Conservation (phyloP, 371 early-diverging fungal species). For the Syncephalastrum monosporum region DNA sequence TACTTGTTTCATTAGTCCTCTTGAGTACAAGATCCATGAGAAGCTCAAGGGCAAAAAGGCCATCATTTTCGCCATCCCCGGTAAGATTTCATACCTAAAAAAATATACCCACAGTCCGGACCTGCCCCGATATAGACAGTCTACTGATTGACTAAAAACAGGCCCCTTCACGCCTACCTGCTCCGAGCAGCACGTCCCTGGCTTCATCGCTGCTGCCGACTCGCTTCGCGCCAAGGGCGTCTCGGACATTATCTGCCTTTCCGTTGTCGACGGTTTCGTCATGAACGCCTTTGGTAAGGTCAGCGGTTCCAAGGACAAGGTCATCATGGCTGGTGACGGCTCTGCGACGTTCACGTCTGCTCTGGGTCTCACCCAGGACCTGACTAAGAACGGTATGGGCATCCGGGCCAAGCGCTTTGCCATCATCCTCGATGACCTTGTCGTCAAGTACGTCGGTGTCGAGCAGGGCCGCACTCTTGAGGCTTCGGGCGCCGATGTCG, state of each 20-base stretch:
- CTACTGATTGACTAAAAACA: background rate
- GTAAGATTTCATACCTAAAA: constrained; percentile 23
- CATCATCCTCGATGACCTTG: constrained; percentile 68
- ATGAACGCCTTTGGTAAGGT: constrained; percentile 79
- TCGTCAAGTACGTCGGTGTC: constrained; percentile 73
- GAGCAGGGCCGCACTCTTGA: constrained; percentile 44
- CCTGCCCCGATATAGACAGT: constrained; percentile 1
- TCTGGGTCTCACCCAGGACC: constrained; percentile 64
- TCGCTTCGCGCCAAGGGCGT: constrained; percentile 69
- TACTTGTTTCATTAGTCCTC: constrained; percentile 18
- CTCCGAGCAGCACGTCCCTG: constrained; percentile 75
- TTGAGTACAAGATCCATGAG: constrained; percentile 45
- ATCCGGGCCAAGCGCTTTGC: constrained; percentile 68
- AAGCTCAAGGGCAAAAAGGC: constrained; percentile 75
- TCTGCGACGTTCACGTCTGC: constrained; percentile 61
- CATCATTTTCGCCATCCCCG: constrained; percentile 80
- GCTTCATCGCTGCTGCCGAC: constrained; percentile 45
- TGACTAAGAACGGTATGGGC: constrained; percentile 38
- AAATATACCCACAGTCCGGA: background rate
- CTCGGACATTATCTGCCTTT: constrained; percentile 61
- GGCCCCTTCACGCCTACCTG: constrained; percentile 83
- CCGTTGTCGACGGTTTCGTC: constrained; percentile 65
- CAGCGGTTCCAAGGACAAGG: constrained; percentile 53
- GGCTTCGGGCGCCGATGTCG: constrained; percentile 36
- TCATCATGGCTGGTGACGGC: constrained; percentile 74